These are phyloP conservation scores for Cryptosporidium tyzzeri DNA, from an alignment of 169 alveolate genomes.

Conservation along the genomic window DNA sequence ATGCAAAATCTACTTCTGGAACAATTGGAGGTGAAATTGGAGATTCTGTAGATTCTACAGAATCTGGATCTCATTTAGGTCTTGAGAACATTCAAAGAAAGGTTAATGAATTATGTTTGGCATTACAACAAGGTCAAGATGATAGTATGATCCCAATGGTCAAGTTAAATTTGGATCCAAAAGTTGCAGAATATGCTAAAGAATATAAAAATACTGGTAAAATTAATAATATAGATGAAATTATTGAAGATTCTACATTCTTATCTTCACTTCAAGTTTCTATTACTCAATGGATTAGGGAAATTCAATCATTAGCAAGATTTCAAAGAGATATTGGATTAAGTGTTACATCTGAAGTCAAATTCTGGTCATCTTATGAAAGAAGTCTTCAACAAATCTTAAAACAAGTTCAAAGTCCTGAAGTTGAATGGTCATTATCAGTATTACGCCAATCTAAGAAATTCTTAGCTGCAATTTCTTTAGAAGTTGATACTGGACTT, in stretches of 20 bases:
- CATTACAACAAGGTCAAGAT: constrained; percentile 92
- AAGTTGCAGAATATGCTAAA: constrained; percentile 84
- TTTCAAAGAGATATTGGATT: constrained; percentile 84
- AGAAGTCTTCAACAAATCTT: constrained; percentile 87
- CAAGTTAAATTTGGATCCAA: constrained; percentile 88
- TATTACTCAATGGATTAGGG: constrained; percentile 86
- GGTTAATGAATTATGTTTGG: constrained; percentile 88
- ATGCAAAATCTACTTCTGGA: constrained; percentile 27
- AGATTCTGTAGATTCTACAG: not conserved
- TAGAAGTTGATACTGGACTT: constrained; percentile 94
- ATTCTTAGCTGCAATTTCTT: constrained; percentile 91
- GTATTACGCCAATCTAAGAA: constrained; percentile 90
- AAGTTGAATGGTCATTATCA: constrained; percentile 91
- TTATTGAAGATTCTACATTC: constrained; percentile 72
- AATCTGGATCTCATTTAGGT: constrained; percentile 42
- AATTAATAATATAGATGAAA: constrained; percentile 77
- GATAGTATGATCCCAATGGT: constrained; percentile 93
- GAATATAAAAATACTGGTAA: constrained; percentile 80
- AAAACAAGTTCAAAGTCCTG: constrained; percentile 87
- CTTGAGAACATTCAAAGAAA: constrained; percentile 80
- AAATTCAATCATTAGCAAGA: constrained; percentile 84
- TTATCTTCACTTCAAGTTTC: constrained; percentile 82
- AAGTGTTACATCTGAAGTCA: constrained; percentile 86
- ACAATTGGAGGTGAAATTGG: constrained; percentile 33
- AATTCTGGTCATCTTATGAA: constrained; percentile 90